Base-by-base conservation (phyloP, 2,329 filamentous ascomycete species). In the Neonectria faginata region DNA sequence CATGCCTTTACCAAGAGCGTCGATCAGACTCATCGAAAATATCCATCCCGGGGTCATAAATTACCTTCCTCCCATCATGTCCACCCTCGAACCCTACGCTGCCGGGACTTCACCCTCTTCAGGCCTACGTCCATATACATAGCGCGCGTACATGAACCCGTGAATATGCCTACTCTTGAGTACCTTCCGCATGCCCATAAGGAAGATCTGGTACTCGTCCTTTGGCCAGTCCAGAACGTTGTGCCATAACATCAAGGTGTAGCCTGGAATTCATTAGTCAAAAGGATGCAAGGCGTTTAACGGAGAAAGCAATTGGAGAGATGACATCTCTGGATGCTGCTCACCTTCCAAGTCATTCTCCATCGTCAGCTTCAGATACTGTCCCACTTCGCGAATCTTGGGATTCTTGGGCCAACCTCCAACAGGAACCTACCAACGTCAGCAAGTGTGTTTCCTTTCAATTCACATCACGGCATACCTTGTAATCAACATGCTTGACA, bases 131-230 rank as follows among this genome's bases (percentile, higher is more conserved):
- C 44, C 44, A 11, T 47, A 62, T 5, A 66, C 53, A 48, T 62
- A 66, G 25, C 62, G 57, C 33, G 65, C 41, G 16, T 44, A 51
- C 57, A 66, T 62, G 7, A 62, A 66, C 2, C 57, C 42, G 39
- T 65, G 64, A 4, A 66, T 10, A 4, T 33, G 22, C 22, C 50
- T 62, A 11, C 31, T 45, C 20, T 55, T 66, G 5, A 66, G 41
- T 0, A 45, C 57, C 29, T 62, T 65, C 2, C 64, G 54, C 62
- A 66, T 57, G 2, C 61, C 42, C 57, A 62, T 63, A 2, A 72
- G 62, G 31, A 72, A 72, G 0, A 70, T 25, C 8, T 70, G 52
- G 31, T 72, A 72, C 16, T 72, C 70, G 2, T 72, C 70, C 3
- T 62, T 61, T 1, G 70, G 64, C 70, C 70, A 72, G 22, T 64